phyloP scores from a whole-genome alignment of 2,329 filamentous ascomycete species.

The Fusarium albosuccineum region DNA sequence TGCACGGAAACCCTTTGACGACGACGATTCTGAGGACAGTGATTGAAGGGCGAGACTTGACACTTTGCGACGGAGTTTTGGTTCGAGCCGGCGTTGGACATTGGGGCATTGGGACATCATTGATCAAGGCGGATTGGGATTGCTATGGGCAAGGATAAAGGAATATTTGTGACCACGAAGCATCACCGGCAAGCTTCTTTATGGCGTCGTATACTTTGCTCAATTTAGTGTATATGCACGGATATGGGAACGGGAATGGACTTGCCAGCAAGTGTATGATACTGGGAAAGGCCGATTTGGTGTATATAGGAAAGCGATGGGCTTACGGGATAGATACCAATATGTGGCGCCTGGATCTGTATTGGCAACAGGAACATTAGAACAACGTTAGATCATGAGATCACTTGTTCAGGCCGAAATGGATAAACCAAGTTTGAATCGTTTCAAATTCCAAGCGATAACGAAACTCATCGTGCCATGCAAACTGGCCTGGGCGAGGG shows the following conservation, averaged over 20 bases:
- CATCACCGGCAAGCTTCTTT: conserved; percentile 1
- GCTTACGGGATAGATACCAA: background rate
- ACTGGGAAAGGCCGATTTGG: background rate
- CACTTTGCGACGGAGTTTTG: conserved; percentile 28
- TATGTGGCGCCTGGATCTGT: background rate
- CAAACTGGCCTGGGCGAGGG: background rate
- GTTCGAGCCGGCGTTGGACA: conserved; percentile 23
- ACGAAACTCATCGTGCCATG: background rate
- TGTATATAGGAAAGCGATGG: background rate
- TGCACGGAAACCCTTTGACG: conserved; percentile 45
- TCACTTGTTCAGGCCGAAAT: background rate
- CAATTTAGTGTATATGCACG: background rate
- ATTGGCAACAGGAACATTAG: background rate
- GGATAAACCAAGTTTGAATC: background rate
- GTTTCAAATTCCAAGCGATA: background rate
- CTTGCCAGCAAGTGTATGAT: background rate
- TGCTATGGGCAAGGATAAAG: background rate
- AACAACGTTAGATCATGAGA: background rate
- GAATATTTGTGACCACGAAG: background rate
- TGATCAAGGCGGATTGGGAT: background rate
- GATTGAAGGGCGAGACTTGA: background rate
- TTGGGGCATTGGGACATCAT: background rate
- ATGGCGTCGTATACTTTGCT: background rate
- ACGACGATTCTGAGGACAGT: background rate
- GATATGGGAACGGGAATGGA: background rate